phyloP scores from a whole-genome alignment of 2,329 filamentous ascomycete species.

The Beauveria sp. region DNA sequence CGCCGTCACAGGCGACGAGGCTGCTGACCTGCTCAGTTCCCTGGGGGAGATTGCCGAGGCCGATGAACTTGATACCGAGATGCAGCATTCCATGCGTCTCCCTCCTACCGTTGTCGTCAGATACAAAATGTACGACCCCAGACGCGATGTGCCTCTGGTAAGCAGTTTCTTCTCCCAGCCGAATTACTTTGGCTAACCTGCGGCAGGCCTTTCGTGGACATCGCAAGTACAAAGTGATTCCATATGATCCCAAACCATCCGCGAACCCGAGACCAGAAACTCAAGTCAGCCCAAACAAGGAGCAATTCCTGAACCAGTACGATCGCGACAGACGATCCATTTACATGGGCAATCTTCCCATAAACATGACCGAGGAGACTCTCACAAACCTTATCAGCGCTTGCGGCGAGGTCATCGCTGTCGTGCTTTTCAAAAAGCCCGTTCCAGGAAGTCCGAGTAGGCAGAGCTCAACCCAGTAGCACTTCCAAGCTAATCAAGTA shows the following conservation, averaged over 20 bases:
- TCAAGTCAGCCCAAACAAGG: constrained; percentile 1
- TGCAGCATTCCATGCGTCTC: constrained; percentile 27
- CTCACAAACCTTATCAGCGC: constrained; percentile 29
- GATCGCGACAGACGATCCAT: constrained; percentile 39
- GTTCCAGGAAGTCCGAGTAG: constrained; percentile 16
- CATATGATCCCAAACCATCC: constrained; percentile 22
- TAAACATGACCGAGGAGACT: constrained; percentile 26
- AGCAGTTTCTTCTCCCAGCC: constrained; percentile 18
- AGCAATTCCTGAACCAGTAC: constrained; percentile 25
- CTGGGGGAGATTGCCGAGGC: constrained; percentile 38
- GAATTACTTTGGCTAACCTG: constrained; percentile 12
- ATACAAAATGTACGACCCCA: constrained; percentile 43
- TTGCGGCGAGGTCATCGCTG: constrained; percentile 30
- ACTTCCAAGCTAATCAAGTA: constrained; percentile 14
- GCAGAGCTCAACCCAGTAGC: background rate
- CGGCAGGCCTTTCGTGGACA: constrained; percentile 22
- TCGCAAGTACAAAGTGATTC: constrained; percentile 14
- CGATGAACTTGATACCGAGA: constrained; percentile 26
- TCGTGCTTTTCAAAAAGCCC: constrained; percentile 19
- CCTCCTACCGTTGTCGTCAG: constrained; percentile 37
- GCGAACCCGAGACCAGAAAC: constrained; percentile 15
- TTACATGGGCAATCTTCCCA: constrained; percentile 40
- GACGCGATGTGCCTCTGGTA: constrained; percentile 42
- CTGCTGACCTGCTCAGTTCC: constrained; percentile 29
- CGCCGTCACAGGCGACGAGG: constrained; percentile 36